These are phyloP conservation scores for Mycena albidolilacea DNA, from an alignment of 768 basidiomycete genomes.

Conservation along the genomic window DNA sequence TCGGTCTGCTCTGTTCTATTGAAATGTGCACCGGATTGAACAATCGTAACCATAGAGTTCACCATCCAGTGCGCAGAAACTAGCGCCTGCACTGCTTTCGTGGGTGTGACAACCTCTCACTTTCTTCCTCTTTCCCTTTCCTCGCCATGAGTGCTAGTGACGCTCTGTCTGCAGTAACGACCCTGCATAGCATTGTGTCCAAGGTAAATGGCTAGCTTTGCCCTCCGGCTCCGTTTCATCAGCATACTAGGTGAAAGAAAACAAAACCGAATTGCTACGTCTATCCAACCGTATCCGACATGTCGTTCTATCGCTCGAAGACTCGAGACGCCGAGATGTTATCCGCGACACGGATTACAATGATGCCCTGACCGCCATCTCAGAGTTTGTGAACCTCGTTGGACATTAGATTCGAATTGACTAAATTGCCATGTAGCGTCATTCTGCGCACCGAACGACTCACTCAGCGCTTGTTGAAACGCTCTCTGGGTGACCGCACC, in stretches of 20 bases:
- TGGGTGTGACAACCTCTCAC: no score
- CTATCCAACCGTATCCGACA: not conserved
- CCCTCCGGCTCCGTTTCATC: not conserved
- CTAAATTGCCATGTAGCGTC: not conserved
- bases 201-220: not conserved
- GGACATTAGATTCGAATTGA: not conserved
- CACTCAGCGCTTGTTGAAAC: slow-evolving; percentile 4
- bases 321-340: not conserved
- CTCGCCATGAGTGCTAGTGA: slow-evolving; percentile 3
- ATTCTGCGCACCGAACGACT: not conserved
- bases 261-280: not conserved
- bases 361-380: not conserved
- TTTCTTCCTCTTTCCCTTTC: not conserved
- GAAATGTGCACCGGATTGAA: no score
- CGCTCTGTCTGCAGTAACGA: not conserved
- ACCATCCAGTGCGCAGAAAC: no score
- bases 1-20: no score
- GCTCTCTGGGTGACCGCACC: slow-evolving; percentile 9
- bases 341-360: not conserved
- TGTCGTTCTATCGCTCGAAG: not conserved
- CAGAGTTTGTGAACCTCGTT: slow-evolving; percentile 1
- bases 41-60: no score
- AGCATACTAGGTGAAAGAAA: not conserved
- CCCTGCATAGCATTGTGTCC: not conserved
- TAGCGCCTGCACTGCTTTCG: no score